phyloP scores from a whole-genome alignment of 805 yeast species.

The Nakazawaea ambrosiae region DNA sequence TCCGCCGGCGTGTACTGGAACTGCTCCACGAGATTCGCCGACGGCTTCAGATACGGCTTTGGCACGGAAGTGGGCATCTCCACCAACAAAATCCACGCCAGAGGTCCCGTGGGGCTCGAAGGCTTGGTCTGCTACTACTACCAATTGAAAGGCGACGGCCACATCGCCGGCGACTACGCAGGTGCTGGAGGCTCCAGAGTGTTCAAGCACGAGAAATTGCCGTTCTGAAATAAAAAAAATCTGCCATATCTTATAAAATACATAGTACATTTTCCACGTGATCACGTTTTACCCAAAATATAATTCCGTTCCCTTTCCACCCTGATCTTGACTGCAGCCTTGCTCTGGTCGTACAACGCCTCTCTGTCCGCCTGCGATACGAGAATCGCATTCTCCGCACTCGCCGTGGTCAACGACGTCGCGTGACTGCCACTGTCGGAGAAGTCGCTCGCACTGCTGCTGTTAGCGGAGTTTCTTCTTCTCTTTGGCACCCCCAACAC shows the following conservation, averaged over 20 bases:
- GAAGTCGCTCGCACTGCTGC: conserved; percentile 7
- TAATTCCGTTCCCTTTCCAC: conserved; percentile 25
- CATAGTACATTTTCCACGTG: too few species aligned
- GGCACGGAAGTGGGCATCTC: conserved; percentile 98
- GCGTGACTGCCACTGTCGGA: conserved; percentile 5
- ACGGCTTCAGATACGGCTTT: conserved; percentile 96
- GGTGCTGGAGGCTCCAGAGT: conserved; percentile 87
- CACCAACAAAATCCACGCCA: conserved; percentile 93
- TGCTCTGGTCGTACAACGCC: conserved; percentile 23
- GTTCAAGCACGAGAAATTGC: conserved; percentile 65
- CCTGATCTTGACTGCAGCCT: conserved; percentile 25
- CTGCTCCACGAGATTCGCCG: conserved; percentile 95
- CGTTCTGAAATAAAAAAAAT: too few species aligned
- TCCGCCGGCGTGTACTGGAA: conserved; percentile 98
- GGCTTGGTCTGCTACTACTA: conserved; percentile 96
- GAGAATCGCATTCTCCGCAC: not conserved
- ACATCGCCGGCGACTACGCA: conserved; percentile 81
- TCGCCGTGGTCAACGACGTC: conserved; percentile 13
- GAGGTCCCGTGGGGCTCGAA: conserved; percentile 98
- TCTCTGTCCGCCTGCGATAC: conserved; percentile 17
- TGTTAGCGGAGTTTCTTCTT: conserved; percentile 3
- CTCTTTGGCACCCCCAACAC: not conserved
- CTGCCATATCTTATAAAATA: too few species aligned
- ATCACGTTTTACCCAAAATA: not conserved
- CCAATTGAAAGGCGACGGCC: conserved; percentile 88